Evolutionary conservation across 352 stramenopile genomes (phyloP), one percentile per base, ranked within the genome.

Genomic region (Paralagenidium karlingii): DNA sequence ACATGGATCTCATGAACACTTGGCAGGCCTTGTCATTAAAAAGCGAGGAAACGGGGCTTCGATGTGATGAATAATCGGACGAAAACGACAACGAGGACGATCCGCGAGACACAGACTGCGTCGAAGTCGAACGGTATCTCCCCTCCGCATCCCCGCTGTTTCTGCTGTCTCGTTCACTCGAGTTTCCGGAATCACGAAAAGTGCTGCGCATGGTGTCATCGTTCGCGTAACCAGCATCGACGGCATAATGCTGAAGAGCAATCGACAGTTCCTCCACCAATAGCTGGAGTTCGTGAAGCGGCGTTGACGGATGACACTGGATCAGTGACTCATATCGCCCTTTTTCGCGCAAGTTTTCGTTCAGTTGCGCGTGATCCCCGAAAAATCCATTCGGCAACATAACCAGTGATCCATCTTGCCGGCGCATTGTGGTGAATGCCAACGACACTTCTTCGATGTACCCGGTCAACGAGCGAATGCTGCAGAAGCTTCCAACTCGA

Each of bases 361-460:
- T 86, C n/a, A 65, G 81, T 49, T 88, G 77, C 24, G 74, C 53
- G 29, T 54, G 73, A 45, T 82, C 70, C 29, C 74, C 63, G 36
- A 91, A 86, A 15, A 88, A 59, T 15, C 77, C 68, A 34, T 91
- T 91, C 8, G 77, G 77, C 26, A 91, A 55, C 59, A 79, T 85
- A 39, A 87, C 64, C 29, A 64, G 60, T 19, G 70, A 73, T 28
- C 74, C 74, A 43, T 88, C 71, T 3, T 47, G 51, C 29, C 63
- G 58, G 11, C 74, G 70, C 51, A 91, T 65, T 15, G 59, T 81
- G 9, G 77, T 91, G 8, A 68, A 60, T 3, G 73, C 63, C 19
- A 91, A 67, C 27, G 77, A 87, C 16, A 91, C 71, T 27, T 60
- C 54, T 29, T 91, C 77, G 12, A 91, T 79, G 43, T 77, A 76